Conservation (phyloP, 257 asterid genomes). For the Salvia rosmarinus region DNA sequence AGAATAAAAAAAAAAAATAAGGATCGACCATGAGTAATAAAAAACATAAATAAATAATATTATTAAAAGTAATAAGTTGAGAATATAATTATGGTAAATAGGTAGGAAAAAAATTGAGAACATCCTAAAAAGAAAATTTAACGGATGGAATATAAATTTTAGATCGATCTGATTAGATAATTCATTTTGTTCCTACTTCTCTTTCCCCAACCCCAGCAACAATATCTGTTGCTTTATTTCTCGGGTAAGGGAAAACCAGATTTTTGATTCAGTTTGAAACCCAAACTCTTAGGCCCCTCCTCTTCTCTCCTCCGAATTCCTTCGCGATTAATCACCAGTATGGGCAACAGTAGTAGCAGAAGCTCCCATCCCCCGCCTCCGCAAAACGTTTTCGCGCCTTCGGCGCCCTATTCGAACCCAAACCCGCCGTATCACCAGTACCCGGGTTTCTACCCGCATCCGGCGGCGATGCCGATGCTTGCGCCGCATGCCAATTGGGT, state of each 20-base stretch:
- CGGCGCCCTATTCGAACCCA: slow-evolving; percentile 58
- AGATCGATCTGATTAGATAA: too few relatives aligned
- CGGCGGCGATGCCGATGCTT: slow-evolving; percentile 49
- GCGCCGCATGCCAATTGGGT: slow-evolving; percentile 51
- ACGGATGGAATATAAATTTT: too few relatives aligned
- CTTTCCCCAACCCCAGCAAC: too few relatives aligned
- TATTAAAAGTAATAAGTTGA: too few relatives aligned
- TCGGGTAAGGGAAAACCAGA: background rate
- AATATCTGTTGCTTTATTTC: too few relatives aligned
- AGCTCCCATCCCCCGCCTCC: slow-evolving; percentile 57
- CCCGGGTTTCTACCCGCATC: slow-evolving; percentile 57
- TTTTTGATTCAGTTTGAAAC: background rate
- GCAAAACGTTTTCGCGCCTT: slow-evolving; percentile 57
- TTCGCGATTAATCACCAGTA: slow-evolving; percentile 14
- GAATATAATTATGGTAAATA: too few relatives aligned
- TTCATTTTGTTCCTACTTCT: too few relatives aligned
- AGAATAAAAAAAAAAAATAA: too few relatives aligned
- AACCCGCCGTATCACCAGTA: slow-evolving; percentile 47
- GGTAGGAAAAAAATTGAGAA: too few relatives aligned
- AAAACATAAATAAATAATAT: too few relatives aligned
- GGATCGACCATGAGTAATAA: too few relatives aligned
- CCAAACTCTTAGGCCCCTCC: background rate
- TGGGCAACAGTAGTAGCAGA: slow-evolving; percentile 67
- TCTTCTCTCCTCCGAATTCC: background rate
- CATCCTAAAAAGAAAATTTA: too few relatives aligned